phyloP scores from a whole-genome alignment of 208 protist genomes.

The Wallacemonas sp. region DNA sequence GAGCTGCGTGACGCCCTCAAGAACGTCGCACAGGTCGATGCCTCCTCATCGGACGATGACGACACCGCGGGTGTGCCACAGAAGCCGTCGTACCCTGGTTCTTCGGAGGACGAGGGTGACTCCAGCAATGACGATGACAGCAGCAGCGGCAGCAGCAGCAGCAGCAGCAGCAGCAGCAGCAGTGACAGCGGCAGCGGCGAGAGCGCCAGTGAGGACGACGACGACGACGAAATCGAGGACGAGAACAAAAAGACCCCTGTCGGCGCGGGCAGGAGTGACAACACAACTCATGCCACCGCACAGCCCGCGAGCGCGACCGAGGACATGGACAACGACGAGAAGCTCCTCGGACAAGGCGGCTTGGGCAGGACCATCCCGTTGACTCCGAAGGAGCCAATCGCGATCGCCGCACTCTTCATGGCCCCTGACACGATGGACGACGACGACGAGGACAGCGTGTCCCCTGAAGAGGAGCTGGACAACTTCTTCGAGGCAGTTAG shows the following conservation, averaged over 20 bases:
- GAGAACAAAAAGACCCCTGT: no score
- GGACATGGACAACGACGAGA: slow-evolving; percentile 22
- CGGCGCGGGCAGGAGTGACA: no score
- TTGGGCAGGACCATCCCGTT: slow-evolving; percentile 32
- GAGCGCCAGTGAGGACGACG: no score
- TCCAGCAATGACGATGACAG: slow-evolving; percentile 19
- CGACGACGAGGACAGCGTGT: slow-evolving; percentile 35
- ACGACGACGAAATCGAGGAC: no score
- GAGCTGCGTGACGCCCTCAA: neutral
- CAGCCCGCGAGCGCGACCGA: no score
- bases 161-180: slow-evolving; percentile 19
- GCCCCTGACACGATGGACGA: slow-evolving; percentile 37
- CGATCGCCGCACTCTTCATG: slow-evolving; percentile 65
- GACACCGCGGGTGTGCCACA: neutral
- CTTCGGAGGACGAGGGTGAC: neutral
- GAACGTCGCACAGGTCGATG: neutral
- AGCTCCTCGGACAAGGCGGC: slow-evolving; percentile 43
- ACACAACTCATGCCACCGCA: no score
- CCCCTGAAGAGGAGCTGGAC: slow-evolving; percentile 21
- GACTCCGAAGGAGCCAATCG: slow-evolving; percentile 34
- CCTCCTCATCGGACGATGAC: neutral
- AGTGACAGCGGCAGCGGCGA: neutral
- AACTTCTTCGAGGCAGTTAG: slow-evolving; percentile 6
- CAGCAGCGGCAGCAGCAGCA: slow-evolving; percentile 16
- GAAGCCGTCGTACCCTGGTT: slow-evolving; percentile 5